Evolutionary conservation across 1,139 yeast genomes (phyloP), one percentile per base, ranked within the genome.

Genomic region (Ashbya aceris): DNA sequence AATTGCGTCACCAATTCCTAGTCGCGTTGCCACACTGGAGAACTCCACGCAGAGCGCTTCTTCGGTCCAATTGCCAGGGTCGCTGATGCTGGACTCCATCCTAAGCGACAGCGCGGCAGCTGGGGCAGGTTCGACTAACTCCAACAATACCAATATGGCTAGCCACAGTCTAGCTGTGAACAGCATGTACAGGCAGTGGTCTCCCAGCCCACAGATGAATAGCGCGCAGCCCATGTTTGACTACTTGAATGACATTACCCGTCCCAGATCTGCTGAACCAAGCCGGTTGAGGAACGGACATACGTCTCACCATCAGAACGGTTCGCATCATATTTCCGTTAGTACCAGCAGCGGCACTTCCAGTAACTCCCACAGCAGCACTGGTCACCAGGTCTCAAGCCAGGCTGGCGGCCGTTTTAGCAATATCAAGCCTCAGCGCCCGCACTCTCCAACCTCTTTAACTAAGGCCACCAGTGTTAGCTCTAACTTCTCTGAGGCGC

Each of bases 241-340:
- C 40, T 56, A 49, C 39, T 44, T 54, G 35, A 51, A 52, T 20
- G 57, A 52, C 33, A 40, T 47, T 12, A 46, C 50, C 23, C 60
- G 73, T 48, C 72, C 73, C 30, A 62, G 65, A 45, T 62, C 72
- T 36, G 73, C 73, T 1, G 73, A 68, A 35, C 69, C 62, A n/a
- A 27, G 49, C 43, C 33, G 47, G 8, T 34, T 50, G 32, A 47
- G 46, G 27, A 49, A 34, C 39, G 29, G 43, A 12, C 29, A 44
- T n/a, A 40, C 45, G 14, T 14, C 37, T n/a, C 41, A 39, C 20
- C 27, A 38, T 13, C 29, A 38, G 8, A 45, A 43, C 33, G 41
- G 38, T 33, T 39, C 42, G 30, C 39, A 41, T n/a, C 38, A 40
- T 11, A 32, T 12, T 20, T 36, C 32, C 20, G 29, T 33, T 36